Evolutionary conservation across 2,329 filamentous ascomycete species (phyloP), one percentile per base, ranked within the genome.

Genomic region (Fusarium chaquense): DNA sequence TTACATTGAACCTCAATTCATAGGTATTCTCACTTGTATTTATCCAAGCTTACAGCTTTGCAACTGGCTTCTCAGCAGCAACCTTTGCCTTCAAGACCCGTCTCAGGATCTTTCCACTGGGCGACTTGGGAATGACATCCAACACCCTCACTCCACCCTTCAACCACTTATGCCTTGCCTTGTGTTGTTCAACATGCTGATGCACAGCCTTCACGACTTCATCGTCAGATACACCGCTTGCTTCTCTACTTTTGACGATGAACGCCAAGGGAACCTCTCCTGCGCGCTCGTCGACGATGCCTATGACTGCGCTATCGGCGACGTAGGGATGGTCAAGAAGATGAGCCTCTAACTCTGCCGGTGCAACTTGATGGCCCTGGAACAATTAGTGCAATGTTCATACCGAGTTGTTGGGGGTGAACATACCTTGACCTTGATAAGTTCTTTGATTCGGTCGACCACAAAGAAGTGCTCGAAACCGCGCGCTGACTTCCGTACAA

Each of bases 401-500:
- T 20, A 20, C 2, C 20, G 20, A 6, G 8, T 0, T 16, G 6
- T 13, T 2, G 2, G 5, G 4, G 3, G 15, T 16, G 0, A 28
- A 10, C 79, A 15, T 80, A 90, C 90, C 83, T 93, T 93, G 76
- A 93, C 91, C 77, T 93, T 93, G 79, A 93, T 93, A 44, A 93
- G 82, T 74, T 93, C 88, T 74, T 88, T 86, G 64, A 85, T 80
- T 7, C 94, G 88, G 76, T 97, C 94, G 1, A 93, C 91, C 59
- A 98, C 91, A 76, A 93, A 91, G 51, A 97, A 78, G 76, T 98
- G 94, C 78, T 97, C 93, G 68, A 90, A 82, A 3, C 93, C 93
- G 1, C 83, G 81, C 0, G 87, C 85, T 9, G 88, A 83, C 73
- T 87, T 85, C 3, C 86, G 84, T 13, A 96, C 82, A 5, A 95